A percentile compares a stretch with the other conserved stretches of the same genome.
phyloP scores from a whole-genome alignment of 371 early-diverging fungal genomes.

The Haplosporangium sp. region DNA sequence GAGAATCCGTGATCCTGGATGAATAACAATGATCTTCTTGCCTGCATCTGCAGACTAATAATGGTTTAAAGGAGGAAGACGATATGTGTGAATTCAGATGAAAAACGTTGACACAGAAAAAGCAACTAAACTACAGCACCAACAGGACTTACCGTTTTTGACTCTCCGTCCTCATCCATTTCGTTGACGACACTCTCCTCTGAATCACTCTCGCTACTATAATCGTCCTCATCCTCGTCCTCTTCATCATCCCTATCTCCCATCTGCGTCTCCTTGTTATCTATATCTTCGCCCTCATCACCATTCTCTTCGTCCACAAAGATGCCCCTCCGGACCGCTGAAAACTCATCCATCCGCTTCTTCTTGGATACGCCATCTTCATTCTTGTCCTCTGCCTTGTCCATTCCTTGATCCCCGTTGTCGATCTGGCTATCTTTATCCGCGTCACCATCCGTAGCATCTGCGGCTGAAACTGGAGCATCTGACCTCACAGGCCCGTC shows the following conservation, averaged over 20 bases:
- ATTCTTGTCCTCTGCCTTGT: neutral
- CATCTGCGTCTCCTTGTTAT: slow-evolving; percentile 6
- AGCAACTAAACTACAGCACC: no score
- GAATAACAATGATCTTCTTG: slow-evolving; percentile 77
- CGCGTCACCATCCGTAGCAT: slow-evolving; percentile 3
- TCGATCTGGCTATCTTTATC: neutral
- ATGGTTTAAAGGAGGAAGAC: no score
- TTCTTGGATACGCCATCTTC: slow-evolving; percentile 8
- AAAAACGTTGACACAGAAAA: neutral
- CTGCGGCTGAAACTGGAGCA: no score
- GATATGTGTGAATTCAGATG: neutral
- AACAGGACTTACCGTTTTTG: slow-evolving; percentile 35
- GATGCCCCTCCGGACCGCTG: slow-evolving; percentile 32
- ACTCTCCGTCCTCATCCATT: slow-evolving; percentile 47
- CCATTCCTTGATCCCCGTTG: no score
- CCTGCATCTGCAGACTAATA: slow-evolving; percentile 45
- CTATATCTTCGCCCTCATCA: slow-evolving; percentile 10
- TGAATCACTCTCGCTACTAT: slow-evolving; percentile 45
- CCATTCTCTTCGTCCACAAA: slow-evolving; percentile 34
- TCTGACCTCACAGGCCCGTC: no score
- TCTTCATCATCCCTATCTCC: slow-evolving; percentile 10
- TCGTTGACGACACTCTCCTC: slow-evolving; percentile 42
- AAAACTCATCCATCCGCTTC: slow-evolving; percentile 26
- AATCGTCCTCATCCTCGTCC: slow-evolving; percentile 27
- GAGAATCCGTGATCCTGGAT: slow-evolving; percentile 86